A percentile compares a stretch with the other conserved stretches of the same genome.
These are phyloP conservation scores for Dryas alaskensis DNA, from an alignment of 306 rosid genomes.

Conservation along the genomic window DNA sequence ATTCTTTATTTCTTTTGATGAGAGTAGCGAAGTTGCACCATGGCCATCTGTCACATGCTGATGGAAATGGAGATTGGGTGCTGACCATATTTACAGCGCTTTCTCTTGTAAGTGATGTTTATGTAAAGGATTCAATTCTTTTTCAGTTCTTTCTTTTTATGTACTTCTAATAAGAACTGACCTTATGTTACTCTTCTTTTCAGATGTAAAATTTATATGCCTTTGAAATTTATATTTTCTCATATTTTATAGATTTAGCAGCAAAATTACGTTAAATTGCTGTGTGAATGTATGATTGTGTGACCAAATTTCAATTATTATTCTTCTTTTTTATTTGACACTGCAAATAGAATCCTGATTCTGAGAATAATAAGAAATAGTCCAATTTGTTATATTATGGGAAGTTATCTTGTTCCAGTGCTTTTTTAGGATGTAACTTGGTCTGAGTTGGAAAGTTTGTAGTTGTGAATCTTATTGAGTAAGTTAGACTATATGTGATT, in stretches of 20 bases:
- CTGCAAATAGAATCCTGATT: neutral
- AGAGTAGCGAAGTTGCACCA: conserved; percentile 87
- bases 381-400: neutral
- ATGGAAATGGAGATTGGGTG: conserved; percentile 99
- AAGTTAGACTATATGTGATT: neutral
- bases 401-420: neutral
- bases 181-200: too few species aligned
- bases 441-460: neutral
- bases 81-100: conserved; percentile 79
- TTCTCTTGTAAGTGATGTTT: conserved; percentile 67
- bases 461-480: neutral
- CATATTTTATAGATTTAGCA: neutral
- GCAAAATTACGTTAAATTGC: neutral
- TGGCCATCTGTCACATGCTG: conserved; percentile 84
- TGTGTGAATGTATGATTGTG: neutral
- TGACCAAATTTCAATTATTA: neutral
- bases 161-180: neutral
- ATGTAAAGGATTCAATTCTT: neutral
- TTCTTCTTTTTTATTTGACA: neutral
- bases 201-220: too few species aligned
- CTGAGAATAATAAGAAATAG: neutral
- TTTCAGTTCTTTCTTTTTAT: conserved; percentile 5
- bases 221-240: conserved; percentile 4
- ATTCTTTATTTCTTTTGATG: conserved; percentile 22
- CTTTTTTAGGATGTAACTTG: neutral